Conservation (phyloP, 257 asterid species). For the Handroanthus guayacan region DNA sequence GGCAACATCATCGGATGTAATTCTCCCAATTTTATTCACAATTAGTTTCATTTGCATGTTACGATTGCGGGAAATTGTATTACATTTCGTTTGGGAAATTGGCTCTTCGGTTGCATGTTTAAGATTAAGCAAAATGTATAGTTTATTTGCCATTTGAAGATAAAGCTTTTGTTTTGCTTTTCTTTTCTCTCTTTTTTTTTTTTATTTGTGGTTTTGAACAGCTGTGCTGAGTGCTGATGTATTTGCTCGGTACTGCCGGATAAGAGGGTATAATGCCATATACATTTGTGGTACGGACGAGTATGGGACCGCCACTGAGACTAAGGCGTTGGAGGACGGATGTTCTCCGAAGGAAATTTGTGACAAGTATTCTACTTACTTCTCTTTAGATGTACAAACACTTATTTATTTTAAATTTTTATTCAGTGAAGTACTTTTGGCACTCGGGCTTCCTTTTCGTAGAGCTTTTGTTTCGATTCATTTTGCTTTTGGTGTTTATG, state of each 20-base stretch:
- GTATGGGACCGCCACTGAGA: conserved; percentile 98
- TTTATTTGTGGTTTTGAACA: conserved; percentile 32
- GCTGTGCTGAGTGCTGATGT: conserved; percentile 99
- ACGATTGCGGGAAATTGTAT: background rate
- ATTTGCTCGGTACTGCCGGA: conserved; percentile 85
- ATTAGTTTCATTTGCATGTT: conserved; percentile 29
- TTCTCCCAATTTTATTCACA: background rate
- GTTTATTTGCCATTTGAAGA: conserved; percentile 14
- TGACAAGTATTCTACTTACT: conserved; percentile 67
- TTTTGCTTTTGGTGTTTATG: conserved; percentile 10
- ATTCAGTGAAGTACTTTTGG: conserved; percentile 14
- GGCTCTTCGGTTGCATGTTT: conserved; percentile 23
- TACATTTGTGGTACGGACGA: conserved; percentile 97
- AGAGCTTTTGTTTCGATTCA: background rate
- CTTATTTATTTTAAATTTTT: conserved; percentile 21
- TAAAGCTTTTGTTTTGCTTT: background rate
- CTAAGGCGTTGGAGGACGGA: conserved; percentile 95
- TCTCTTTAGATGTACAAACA: background rate
- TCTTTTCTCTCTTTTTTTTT: too few relatives aligned
- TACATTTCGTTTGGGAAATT: background rate
- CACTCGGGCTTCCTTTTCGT: background rate
- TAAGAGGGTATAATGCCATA: conserved; percentile 76
- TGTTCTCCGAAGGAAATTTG: conserved; percentile 85
- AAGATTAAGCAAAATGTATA: background rate
- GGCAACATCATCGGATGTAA: conserved; percentile 97